A percentile compares a stretch with the other conserved stretches of the same genome.
These are phyloP conservation scores for Fusarium buharicum DNA, from an alignment of 2,329 filamentous ascomycete genomes.

Conservation along the genomic window DNA sequence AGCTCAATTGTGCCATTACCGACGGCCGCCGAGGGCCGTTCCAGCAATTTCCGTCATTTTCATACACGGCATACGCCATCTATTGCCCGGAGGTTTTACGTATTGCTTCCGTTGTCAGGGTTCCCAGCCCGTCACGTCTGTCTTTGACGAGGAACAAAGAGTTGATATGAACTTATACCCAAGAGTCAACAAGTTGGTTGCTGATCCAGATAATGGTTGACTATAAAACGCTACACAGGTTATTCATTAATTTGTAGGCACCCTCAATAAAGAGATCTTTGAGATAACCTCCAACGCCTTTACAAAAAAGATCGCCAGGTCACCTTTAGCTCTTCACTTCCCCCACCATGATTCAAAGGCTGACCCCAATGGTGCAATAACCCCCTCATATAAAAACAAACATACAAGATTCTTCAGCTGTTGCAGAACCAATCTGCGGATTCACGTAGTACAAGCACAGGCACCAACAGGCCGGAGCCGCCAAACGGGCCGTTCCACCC, in stretches of 20 bases:
- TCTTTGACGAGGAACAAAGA: conserved; percentile 16
- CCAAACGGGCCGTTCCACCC: conserved; percentile 18
- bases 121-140: conserved; percentile 1
- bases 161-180: background rate
- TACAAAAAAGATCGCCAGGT: no score
- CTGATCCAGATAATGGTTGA: no score
- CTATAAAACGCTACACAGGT: no score
- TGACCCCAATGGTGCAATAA: conserved; percentile 21
- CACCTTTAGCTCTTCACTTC: background rate
- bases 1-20: conserved; percentile 17
- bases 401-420: background rate
- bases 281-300: no score
- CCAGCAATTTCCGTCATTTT: background rate
- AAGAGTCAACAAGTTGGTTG: no score
- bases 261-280: no score
- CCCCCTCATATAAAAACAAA: background rate
- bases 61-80: background rate
- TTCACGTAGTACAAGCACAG: background rate
- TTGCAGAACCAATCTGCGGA: background rate
- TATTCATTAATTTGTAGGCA: no score
- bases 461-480: conserved; percentile 11
- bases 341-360: conserved; percentile 20
- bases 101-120: conserved; percentile 10
- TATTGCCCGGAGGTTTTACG: conserved; percentile 1
- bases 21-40: conserved; percentile 35